Base-by-base conservation (phyloP, 2,329 filamentous ascomycete species). In the Herpomyces periplanetae region DNA sequence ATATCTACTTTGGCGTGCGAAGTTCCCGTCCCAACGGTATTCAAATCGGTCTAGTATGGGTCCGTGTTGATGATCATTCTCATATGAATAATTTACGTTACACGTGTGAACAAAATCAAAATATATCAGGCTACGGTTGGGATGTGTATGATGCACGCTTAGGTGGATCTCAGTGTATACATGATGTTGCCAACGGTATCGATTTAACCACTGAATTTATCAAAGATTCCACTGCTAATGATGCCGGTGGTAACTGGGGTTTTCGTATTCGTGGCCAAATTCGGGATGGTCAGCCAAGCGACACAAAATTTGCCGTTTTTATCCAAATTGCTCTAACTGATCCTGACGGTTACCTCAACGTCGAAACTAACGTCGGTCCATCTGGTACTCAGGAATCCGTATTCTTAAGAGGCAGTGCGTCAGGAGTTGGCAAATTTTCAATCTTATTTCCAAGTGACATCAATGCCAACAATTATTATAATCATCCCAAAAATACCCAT, bases 61-160 rank as follows among this genome's bases (percentile, higher is more conserved):
- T 59, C 3, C 62, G 63, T 29, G 58, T 84, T 8, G 68, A 91
- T 31, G 51, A 60, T 28, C 88, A 61, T 37, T 41, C 46, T 16
- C 55, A 56, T 24, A 53, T 73, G 20, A 66, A 80, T 34, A 42
- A 57, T 30, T 63, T 88, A 30, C 59, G 80, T 27, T 71, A 87
- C 37, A 88, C 80, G 0, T 96, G 80, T 41, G 80, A 91, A 38
- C 80, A 96, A 37, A 55, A 80, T 36, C 69, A 84, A 35, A 64
- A 64, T 27, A 85, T 96, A 51, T 63, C 57, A 18, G 75, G 75
- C 21, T 96, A 96, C 37, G 80, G 80, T 25, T 96, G 80, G 80
- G 73, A 91, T 31, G 68, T 85, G 35, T 96, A 84, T 37, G 80
- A 96, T 39, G 60, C 71, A 10, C 52, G 80, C 22, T 62, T 50